A percentile compares a stretch with the other conserved stretches of the same genome.
phyloP scores from a whole-genome alignment of 2,329 filamentous ascomycete genomes.

The Elsinoe ampelina region DNA sequence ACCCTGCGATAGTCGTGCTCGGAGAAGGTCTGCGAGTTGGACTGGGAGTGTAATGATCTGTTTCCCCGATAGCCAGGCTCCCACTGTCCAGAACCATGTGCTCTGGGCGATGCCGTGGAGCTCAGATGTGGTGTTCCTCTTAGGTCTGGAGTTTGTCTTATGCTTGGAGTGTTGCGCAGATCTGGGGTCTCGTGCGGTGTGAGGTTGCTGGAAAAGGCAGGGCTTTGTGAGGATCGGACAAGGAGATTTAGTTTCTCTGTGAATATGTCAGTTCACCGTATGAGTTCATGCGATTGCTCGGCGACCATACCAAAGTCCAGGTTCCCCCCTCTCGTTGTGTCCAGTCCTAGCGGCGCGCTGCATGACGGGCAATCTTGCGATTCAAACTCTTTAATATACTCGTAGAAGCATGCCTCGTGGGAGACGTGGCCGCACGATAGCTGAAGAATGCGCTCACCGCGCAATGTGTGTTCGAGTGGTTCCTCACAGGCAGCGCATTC shows the following conservation, averaged over 20 bases:
- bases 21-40: conserved; percentile 10
- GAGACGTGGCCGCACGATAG: conserved; percentile 96
- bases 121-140: conserved; percentile 7
- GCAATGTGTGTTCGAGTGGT: conserved; percentile 86
- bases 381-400: conserved; percentile 92
- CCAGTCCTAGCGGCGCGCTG: conserved; percentile 80
- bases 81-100: conserved; percentile 8
- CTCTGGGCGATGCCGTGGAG: conserved; percentile 10
- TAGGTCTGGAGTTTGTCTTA: conserved; percentile 22
- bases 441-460: conserved; percentile 87
- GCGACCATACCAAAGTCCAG: conserved; percentile 38
- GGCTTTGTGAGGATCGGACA: neutral
- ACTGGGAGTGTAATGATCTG: conserved; percentile 8
- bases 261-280: neutral
- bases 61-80: conserved; percentile 6
- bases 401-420: conserved; percentile 97
- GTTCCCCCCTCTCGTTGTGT: conserved; percentile 87
- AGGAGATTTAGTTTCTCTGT: conserved; percentile 35
- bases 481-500: conserved; percentile 97
- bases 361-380: conserved; percentile 91
- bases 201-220: conserved; percentile 21
- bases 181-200: conserved; percentile 19
- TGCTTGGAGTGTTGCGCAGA: conserved; percentile 26
- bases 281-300: neutral
- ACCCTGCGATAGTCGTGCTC: conserved; percentile 5